These are phyloP conservation scores for Candida sakaeoensis DNA, from an alignment of 805 yeast species.

Conservation along the genomic window DNA sequence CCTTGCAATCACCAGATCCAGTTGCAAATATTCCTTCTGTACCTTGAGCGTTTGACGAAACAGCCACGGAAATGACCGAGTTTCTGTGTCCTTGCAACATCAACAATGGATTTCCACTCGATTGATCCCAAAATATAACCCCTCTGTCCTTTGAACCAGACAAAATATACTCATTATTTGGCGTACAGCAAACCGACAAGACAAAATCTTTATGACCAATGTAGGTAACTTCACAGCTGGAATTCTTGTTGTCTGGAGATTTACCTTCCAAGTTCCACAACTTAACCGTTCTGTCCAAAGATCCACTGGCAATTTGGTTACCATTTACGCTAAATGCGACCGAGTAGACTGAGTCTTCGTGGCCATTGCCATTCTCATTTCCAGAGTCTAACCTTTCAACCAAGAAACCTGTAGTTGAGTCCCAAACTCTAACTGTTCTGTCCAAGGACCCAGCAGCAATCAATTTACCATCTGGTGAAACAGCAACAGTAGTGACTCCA, in stretches of 20 bases:
- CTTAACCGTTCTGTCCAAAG: slow-evolving; percentile 92
- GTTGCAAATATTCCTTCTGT: slow-evolving; percentile 89
- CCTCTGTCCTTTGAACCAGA: slow-evolving; percentile 97
- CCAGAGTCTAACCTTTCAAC: slow-evolving; percentile 92
- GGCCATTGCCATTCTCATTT: slow-evolving; percentile 85
- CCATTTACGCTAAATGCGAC: slow-evolving; percentile 93
- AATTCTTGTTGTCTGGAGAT: slow-evolving; percentile 30
- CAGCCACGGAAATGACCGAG: slow-evolving; percentile 92
- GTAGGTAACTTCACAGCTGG: slow-evolving; percentile 85
- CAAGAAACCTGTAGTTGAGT: slow-evolving; percentile 83
- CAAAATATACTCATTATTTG: slow-evolving; percentile 84
- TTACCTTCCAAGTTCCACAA: slow-evolving; percentile 83
- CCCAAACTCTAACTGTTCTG: slow-evolving; percentile 96
- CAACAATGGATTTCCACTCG: slow-evolving; percentile 84
- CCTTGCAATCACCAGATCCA: slow-evolving; percentile 96
- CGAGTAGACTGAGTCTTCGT: slow-evolving; percentile 91
- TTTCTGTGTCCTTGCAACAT: slow-evolving; percentile 97
- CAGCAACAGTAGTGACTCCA: slow-evolving; percentile 97
- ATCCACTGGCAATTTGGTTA: slow-evolving; percentile 88
- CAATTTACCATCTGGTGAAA: slow-evolving; percentile 88
- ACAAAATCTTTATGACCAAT: slow-evolving; percentile 97
- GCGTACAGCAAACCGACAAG: slow-evolving; percentile 88
- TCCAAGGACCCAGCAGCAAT: slow-evolving; percentile 97
- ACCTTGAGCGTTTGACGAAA: slow-evolving; percentile 72
- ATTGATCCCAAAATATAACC: slow-evolving; percentile 94